These are phyloP conservation scores for Ambrosia hybrid DNA, from an alignment of 140 eudicot genomes.

Conservation along the genomic window DNA sequence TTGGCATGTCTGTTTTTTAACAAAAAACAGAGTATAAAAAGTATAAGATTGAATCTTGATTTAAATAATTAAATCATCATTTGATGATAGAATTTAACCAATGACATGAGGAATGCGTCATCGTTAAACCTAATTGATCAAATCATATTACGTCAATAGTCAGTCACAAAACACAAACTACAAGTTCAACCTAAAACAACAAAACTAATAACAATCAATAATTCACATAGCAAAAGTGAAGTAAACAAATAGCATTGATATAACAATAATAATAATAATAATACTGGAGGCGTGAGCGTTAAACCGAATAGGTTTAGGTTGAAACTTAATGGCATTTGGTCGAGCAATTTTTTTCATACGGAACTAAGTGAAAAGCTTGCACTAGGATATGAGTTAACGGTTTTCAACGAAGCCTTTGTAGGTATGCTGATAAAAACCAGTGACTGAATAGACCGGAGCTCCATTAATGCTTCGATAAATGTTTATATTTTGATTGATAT, in stretches of 20 bases:
- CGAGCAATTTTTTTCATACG: constrained; percentile 21
- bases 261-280: neutral
- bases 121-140: too few species aligned
- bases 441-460: constrained; percentile 53
- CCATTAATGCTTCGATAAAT: constrained; percentile 40
- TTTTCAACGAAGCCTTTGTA: constrained; percentile 34
- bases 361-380: constrained; percentile 21
- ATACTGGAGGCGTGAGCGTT: constrained; percentile 64
- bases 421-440: constrained; percentile 53
- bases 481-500: neutral
- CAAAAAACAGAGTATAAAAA: too few species aligned
- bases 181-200: neutral
- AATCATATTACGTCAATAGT: too few species aligned
- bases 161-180: neutral
- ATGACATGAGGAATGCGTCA: too few species aligned
- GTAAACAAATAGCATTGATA: constrained; percentile 21
- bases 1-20: too few species aligned
- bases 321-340: constrained; percentile 33
- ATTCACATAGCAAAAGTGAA: constrained; percentile 15
- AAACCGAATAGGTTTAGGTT: constrained; percentile 28
- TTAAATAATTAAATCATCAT: too few species aligned
- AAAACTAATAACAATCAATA: neutral
- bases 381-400: constrained; percentile 31
- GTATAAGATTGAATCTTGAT: too few species aligned
- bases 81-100: too few species aligned